phyloP scores from a whole-genome alignment of 306 rosid genomes.

The Leucaena leucocephala region DNA sequence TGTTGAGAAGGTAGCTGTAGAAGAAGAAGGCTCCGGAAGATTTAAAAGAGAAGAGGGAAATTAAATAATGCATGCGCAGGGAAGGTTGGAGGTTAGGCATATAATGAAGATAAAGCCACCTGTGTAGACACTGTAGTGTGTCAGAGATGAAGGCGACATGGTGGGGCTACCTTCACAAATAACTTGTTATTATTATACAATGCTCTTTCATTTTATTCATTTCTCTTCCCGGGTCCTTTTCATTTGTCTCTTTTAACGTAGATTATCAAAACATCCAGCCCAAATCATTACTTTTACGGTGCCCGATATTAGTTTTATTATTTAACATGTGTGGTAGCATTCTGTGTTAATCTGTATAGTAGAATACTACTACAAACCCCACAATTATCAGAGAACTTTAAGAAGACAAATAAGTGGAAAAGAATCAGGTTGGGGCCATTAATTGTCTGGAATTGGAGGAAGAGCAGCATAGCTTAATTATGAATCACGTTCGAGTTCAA shows the following conservation, averaged over 20 bases:
- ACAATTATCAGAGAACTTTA: too few relatives aligned
- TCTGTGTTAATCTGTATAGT: background rate
- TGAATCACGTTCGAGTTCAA: background rate
- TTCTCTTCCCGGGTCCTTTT: background rate
- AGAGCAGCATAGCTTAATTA: too few relatives aligned
- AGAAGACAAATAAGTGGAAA: background rate
- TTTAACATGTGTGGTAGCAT: too few relatives aligned
- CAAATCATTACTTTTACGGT: background rate
- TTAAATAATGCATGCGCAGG: too few relatives aligned
- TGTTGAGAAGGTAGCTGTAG: too few relatives aligned
- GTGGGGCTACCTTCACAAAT: background rate
- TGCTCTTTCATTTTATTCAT: background rate
- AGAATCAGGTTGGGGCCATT: background rate
- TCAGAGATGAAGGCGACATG: conserved; percentile 16
- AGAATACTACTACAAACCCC: background rate
- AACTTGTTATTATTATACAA: background rate
- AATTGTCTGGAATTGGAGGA: too few relatives aligned
- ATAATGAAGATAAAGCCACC: background rate
- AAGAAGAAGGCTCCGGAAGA: too few relatives aligned
- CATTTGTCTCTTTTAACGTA: background rate
- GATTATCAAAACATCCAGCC: background rate
- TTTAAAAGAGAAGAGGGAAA: too few relatives aligned
- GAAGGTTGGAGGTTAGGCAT: too few relatives aligned
- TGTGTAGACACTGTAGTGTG: conserved; percentile 15
- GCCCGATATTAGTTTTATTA: background rate